Conservation (phyloP, 257 asterid genomes). For the Jacaranda mimosifolia region DNA sequence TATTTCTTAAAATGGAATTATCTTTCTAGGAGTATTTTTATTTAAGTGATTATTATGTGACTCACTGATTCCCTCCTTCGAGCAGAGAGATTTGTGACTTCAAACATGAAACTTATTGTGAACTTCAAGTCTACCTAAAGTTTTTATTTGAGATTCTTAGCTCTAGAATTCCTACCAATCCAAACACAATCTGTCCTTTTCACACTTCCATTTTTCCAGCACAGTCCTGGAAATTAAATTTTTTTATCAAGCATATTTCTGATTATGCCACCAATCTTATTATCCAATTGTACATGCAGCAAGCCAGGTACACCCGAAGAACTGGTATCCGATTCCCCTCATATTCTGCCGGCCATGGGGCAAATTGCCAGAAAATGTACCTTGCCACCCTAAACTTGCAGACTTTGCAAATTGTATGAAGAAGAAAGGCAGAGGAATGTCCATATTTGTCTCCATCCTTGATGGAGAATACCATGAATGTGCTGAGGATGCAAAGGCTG, state of each 20-base stretch:
- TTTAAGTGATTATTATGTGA: background rate
- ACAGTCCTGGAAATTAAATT: background rate
- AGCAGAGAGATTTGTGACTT: background rate
- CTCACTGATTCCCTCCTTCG: background rate
- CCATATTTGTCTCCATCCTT: slow-evolving; percentile 88
- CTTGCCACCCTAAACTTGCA: slow-evolving; percentile 99
- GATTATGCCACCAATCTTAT: slow-evolving; percentile 2
- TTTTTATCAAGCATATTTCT: background rate
- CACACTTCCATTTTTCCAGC: too few relatives aligned
- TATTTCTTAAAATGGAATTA: background rate
- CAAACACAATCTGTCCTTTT: too few relatives aligned
- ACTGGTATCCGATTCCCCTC: slow-evolving; percentile 99
- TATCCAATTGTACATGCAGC: slow-evolving; percentile 64
- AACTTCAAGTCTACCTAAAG: background rate
- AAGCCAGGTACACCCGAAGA: slow-evolving; percentile 93
- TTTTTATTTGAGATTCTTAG: background rate
- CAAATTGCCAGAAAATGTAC: slow-evolving; percentile 92
- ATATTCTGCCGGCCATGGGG: slow-evolving; percentile 99
- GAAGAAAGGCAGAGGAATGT: slow-evolving; percentile 99
- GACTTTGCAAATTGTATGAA: slow-evolving; percentile 97
- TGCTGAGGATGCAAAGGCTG: slow-evolving; percentile 93
- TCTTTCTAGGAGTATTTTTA: background rate
- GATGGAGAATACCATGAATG: slow-evolving; percentile 95
- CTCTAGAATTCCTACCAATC: too few relatives aligned
- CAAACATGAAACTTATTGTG: background rate